A percentile compares a stretch with the other conserved stretches of the same genome.
Conservation (phyloP, 2,329 filamentous ascomycete genomes). For the Epichloe festucae region DNA sequence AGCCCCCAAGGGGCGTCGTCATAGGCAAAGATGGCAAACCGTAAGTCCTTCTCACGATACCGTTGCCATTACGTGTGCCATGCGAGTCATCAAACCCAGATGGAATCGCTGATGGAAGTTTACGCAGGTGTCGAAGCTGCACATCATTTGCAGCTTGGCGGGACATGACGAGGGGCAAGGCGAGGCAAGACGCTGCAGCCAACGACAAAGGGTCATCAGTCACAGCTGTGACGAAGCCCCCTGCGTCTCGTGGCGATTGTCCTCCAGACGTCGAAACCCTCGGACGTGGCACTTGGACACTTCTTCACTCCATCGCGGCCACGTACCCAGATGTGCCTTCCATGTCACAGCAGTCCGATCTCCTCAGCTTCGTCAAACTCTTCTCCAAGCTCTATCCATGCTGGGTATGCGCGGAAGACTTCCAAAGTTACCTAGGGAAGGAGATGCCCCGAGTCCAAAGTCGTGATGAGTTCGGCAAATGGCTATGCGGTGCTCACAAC, state of each 20-base stretch:
- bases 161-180: conserved; percentile 16
- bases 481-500: conserved; percentile 81
- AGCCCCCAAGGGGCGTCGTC: conserved; percentile 58
- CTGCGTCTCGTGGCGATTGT: conserved; percentile 49
- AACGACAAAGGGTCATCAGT: conserved; percentile 8
- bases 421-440: conserved; percentile 64
- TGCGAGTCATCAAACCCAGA: background rate
- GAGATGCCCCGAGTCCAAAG: conserved; percentile 50
- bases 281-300: conserved; percentile 81
- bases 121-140: conserved; percentile 20
- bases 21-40: conserved; percentile 74
- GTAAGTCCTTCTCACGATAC: conserved; percentile 35
- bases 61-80: background rate
- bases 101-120: background rate
- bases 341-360: conserved; percentile 57
- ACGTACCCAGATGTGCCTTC: conserved; percentile 65
- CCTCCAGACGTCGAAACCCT: conserved; percentile 82
- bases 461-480: conserved; percentile 60
- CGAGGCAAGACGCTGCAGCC: conserved; percentile 7
- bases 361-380: conserved; percentile 61
- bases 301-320: conserved; percentile 84
- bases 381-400: conserved; percentile 89
- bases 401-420: conserved; percentile 90
- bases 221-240: conserved; percentile 20
- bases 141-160: conserved; percentile 19